These are phyloP conservation scores for Macrolepiota dolichaula DNA, from an alignment of 768 basidiomycete species.

Conservation along the genomic window DNA sequence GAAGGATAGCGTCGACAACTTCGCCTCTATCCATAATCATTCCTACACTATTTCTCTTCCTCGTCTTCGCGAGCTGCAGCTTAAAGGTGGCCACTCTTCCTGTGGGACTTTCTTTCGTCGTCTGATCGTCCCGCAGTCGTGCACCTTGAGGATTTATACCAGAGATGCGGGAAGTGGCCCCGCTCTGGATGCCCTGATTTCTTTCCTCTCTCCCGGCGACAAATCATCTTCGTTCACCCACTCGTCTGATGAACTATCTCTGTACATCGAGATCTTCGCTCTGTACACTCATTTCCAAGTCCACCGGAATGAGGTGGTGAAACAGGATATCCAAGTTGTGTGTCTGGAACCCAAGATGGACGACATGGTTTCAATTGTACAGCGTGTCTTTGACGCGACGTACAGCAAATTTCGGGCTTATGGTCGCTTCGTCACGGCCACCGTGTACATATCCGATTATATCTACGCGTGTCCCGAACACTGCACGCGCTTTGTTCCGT, in stretches of 20 bases:
- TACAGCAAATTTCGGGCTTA: not conserved
- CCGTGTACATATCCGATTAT: not conserved
- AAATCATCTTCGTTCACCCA: not conserved
- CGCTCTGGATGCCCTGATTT: not conserved
- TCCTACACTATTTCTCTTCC: not conserved
- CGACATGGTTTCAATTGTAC: not conserved
- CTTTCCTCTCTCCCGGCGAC: not conserved
- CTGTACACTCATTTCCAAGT: not conserved
- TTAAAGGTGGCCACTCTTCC: not conserved
- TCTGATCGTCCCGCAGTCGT: not conserved
- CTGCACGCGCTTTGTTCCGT: not conserved
- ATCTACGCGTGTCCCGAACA: not conserved
- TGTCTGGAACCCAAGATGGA: not conserved
- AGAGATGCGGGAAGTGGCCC: not conserved
- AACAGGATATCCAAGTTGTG: not conserved
- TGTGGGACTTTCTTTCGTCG: not conserved
- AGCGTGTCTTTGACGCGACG: not conserved
- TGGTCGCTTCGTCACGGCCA: not conserved
- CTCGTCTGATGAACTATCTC: not conserved
- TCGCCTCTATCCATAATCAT: not conserved
- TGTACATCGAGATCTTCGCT: not conserved
- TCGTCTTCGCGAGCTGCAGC: not conserved
- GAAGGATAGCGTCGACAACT: not conserved
- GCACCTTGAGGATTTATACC: not conserved
- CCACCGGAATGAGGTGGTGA: not conserved